Percentiles rank a stretch among this genome's conserved stretches.
phyloP scores from a whole-genome alignment of 1,284 basidiomycete genomes.

The Irpex lacteus region DNA sequence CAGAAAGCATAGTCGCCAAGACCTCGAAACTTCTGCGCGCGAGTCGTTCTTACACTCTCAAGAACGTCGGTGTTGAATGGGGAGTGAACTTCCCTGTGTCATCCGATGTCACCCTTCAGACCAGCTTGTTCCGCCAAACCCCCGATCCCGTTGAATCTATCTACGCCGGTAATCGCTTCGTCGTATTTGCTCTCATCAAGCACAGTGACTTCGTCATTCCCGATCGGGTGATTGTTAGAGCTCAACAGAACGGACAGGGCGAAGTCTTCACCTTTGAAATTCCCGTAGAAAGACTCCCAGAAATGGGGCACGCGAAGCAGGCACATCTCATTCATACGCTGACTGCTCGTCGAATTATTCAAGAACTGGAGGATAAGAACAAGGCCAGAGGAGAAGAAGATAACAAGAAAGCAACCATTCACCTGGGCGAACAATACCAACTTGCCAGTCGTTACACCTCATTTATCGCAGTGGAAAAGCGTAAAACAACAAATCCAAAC shows the following conservation, averaged over 20 bases:
- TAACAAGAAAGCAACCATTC: slow-evolving; percentile 1
- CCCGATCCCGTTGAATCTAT: slow-evolving; percentile 6
- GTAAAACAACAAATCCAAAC: not conserved
- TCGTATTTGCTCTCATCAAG: slow-evolving; percentile 11
- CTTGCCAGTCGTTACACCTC: slow-evolving; percentile 15
- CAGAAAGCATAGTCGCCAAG: slow-evolving; percentile 44
- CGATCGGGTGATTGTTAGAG: slow-evolving; percentile 5
- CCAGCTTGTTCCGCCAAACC: slow-evolving; percentile 14
- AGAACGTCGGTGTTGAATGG: slow-evolving; percentile 49
- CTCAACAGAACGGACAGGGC: slow-evolving; percentile 5
- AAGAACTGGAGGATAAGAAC: slow-evolving; percentile 10
- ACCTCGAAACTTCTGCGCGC: slow-evolving; percentile 48
- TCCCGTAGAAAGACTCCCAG: slow-evolving; percentile 3
- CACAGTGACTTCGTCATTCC: slow-evolving; percentile 1
- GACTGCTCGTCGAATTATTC: slow-evolving; percentile 10
- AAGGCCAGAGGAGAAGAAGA: not conserved
- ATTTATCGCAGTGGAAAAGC: slow-evolving; percentile 13
- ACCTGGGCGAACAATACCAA: slow-evolving; percentile 11
- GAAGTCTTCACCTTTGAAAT: slow-evolving; percentile 9
- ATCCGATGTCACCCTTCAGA: not conserved
- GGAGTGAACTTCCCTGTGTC: slow-evolving; percentile 15
- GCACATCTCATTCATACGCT: slow-evolving; percentile 8
- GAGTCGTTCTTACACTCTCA: slow-evolving; percentile 42
- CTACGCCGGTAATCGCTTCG: slow-evolving; percentile 10
- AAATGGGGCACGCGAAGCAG: not conserved